phyloP scores from a whole-genome alignment of 2,329 filamentous ascomycete species.

The Exutisphaerella laricina region DNA sequence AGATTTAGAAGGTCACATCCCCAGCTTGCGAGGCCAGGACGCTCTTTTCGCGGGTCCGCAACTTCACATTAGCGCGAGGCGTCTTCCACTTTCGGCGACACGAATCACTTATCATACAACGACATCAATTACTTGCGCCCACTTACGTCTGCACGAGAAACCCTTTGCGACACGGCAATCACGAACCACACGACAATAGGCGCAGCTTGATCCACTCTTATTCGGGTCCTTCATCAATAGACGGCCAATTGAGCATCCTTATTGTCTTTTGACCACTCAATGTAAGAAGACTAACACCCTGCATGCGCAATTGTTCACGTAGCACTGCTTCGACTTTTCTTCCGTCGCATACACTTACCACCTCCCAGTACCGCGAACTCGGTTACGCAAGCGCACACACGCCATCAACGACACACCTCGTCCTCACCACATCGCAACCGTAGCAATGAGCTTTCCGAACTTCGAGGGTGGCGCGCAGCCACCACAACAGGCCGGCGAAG shows the following conservation, averaged over 20 bases:
- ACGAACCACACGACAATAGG: slow-evolving; percentile 15
- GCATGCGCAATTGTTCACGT: too few relatives aligned
- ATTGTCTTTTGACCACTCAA: slow-evolving; percentile 25
- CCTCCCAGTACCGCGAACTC: slow-evolving; percentile 11
- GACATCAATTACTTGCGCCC: slow-evolving; percentile 1
- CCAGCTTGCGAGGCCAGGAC: slow-evolving; percentile 11
- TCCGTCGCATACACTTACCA: slow-evolving; percentile 12
- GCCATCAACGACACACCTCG: slow-evolving; percentile 17
- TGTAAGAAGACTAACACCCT: too few relatives aligned
- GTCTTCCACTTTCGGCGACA: slow-evolving; percentile 14
- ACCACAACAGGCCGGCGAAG: slow-evolving; percentile 42
- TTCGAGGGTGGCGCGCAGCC: slow-evolving; percentile 57
- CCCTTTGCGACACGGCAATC: neutral
- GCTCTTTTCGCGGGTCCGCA: slow-evolving; percentile 14
- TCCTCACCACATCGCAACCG: slow-evolving; percentile 9
- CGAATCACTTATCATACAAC: slow-evolving; percentile 7
- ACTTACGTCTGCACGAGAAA: neutral
- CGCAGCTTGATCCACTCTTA: slow-evolving; percentile 20
- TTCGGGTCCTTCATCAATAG: slow-evolving; percentile 20
- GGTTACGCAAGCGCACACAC: slow-evolving; percentile 21
- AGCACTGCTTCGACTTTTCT: too few relatives aligned
- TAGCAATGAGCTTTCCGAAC: slow-evolving; percentile 61
- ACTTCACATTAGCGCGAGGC: slow-evolving; percentile 11
- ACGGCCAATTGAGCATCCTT: slow-evolving; percentile 32
- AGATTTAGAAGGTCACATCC: slow-evolving; percentile 19